Evolutionary conservation across 2,329 filamentous ascomycete genomes (phyloP).

Genomic region (Fusarium praegraminearum): DNA sequence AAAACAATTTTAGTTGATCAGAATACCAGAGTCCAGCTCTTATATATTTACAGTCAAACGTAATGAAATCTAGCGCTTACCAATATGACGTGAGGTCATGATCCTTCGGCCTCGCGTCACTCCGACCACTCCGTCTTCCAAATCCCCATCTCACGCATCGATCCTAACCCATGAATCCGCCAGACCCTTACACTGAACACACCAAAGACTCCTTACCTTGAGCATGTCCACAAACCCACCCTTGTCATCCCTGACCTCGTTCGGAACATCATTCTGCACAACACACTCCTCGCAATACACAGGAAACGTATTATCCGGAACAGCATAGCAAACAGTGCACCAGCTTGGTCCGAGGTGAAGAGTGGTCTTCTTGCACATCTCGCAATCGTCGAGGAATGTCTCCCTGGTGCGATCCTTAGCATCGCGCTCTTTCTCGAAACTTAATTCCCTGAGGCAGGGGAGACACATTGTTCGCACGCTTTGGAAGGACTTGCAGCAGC

Average conservation of each 20-base stretch:
- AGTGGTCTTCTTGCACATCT: slow-evolving; percentile 8
- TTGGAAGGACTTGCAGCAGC: slow-evolving; percentile 2
- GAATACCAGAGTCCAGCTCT: background rate
- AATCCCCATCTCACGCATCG: background rate
- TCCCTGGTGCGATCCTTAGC: background rate
- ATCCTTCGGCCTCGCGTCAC: too few relatives aligned
- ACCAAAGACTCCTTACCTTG: slow-evolving; percentile 37
- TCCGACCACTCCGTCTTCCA: background rate
- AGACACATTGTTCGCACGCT: slow-evolving; percentile 16
- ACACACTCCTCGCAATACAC: slow-evolving; percentile 34
- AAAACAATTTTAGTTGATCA: background rate
- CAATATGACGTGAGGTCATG: slow-evolving; percentile 10
- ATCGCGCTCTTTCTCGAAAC: background rate
- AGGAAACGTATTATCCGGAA: background rate
- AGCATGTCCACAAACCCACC: slow-evolving; percentile 35
- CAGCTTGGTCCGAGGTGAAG: slow-evolving; percentile 40
- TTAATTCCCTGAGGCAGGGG: slow-evolving; percentile 2
- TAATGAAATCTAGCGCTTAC: slow-evolving; percentile 23
- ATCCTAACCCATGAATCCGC: slow-evolving; percentile 32
- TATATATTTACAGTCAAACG: background rate
- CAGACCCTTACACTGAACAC: slow-evolving; percentile 18
- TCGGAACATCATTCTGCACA: slow-evolving; percentile 9
- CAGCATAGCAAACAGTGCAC: slow-evolving; percentile 32
- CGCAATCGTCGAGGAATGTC: slow-evolving; percentile 13
- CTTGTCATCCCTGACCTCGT: slow-evolving; percentile 15